These are phyloP conservation scores for Talaromyces borbonicus DNA, from an alignment of 495 filamentous ascomycete genomes.

Conservation along the genomic window DNA sequence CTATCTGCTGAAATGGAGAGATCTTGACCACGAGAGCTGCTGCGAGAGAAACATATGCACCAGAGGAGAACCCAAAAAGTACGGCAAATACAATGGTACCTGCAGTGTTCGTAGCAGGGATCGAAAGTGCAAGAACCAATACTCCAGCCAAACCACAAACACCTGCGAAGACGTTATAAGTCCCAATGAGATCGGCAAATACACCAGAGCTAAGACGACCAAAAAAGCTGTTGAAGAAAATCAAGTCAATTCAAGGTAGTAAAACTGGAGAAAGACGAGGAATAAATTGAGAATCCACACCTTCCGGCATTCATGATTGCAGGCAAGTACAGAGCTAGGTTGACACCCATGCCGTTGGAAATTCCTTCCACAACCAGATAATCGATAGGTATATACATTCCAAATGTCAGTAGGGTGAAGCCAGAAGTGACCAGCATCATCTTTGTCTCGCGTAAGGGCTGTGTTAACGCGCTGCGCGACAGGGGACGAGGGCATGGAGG, in stretches of 20 bases:
- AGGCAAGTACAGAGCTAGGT: constrained; percentile 52
- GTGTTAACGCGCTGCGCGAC: constrained; percentile 43
- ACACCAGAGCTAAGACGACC: constrained; percentile 14
- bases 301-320: constrained; percentile 63
- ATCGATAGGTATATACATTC: constrained; percentile 61
- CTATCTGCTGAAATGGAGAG: constrained; percentile 16
- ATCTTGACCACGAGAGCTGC: constrained; percentile 19
- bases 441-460: constrained; percentile 50
- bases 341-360: constrained; percentile 43
- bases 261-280: neutral
- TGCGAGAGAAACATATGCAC: constrained; percentile 20
- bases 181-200: constrained; percentile 16
- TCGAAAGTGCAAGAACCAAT: constrained; percentile 23
- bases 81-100: constrained; percentile 18
- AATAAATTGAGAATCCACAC: constrained; percentile 22
- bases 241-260: constrained; percentile 2
- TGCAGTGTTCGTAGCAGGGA: constrained; percentile 13
- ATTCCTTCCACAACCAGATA: constrained; percentile 53
- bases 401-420: neutral
- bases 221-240: constrained; percentile 19
- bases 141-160: constrained; percentile 16
- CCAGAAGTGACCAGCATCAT: constrained; percentile 35
- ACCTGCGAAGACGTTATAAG: constrained; percentile 22
- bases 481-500: constrained; percentile 47
- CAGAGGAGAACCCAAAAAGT: constrained; percentile 24